Conservation (phyloP, 2,329 filamentous ascomycete species). For the Calonectria ilicicola region DNA sequence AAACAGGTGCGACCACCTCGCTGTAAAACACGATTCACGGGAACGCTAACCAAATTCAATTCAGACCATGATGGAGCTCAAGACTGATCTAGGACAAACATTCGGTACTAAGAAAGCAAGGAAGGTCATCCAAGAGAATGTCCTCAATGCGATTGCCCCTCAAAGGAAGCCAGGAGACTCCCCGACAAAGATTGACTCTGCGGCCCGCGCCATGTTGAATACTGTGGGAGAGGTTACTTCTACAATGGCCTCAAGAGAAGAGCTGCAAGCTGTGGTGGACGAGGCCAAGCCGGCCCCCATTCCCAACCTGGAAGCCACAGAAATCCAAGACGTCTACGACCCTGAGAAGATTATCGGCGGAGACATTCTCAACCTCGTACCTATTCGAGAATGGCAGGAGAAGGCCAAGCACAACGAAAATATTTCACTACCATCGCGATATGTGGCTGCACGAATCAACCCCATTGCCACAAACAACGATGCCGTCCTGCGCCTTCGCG, state of each 20-base stretch:
- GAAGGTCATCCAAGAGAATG: conserved; percentile 78
- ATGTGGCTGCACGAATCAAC: conserved; percentile 73
- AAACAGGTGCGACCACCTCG: conserved; percentile 41
- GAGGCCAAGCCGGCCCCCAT: conserved; percentile 79
- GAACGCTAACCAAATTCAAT: conserved; percentile 48
- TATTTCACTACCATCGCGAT: conserved; percentile 70
- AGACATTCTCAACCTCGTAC: conserved; percentile 75
- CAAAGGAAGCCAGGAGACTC: conserved; percentile 48
- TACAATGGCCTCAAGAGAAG: conserved; percentile 75
- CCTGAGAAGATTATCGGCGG: conserved; percentile 73
- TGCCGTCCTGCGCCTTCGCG: conserved; percentile 64
- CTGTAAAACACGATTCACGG: conserved; percentile 16
- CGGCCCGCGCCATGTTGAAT: conserved; percentile 71
- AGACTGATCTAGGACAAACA: conserved; percentile 78
- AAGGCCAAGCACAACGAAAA: conserved; percentile 68
- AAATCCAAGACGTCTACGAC: conserved; percentile 80
- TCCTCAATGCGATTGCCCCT: conserved; percentile 76
- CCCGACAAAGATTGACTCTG: conserved; percentile 65
- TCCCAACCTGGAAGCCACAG: conserved; percentile 74
- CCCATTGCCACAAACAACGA: conserved; percentile 65
- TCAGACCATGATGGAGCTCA: conserved; percentile 70
- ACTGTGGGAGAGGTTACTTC: conserved; percentile 72
- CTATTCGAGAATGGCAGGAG: conserved; percentile 81
- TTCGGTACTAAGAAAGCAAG: conserved; percentile 90
- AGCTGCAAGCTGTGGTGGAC: conserved; percentile 74